Conservation (phyloP, 2,329 filamentous ascomycete genomes). For the Trichoderma sp. region DNA sequence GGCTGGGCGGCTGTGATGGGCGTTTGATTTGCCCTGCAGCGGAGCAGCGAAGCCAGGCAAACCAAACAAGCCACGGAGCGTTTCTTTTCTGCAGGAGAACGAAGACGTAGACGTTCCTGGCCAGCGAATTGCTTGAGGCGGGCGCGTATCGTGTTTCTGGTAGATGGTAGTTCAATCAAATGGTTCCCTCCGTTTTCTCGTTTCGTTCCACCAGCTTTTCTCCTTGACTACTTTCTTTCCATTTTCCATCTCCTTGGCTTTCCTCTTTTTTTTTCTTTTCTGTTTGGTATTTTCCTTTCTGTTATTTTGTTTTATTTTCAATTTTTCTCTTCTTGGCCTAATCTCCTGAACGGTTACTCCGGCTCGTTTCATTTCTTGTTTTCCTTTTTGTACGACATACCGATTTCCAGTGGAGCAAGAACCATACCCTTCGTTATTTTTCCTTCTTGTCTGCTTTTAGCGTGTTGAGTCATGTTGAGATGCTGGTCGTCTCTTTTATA, state of each 20-base stretch:
- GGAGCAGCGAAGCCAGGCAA: background rate
- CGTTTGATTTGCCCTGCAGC: slow-evolving; percentile 20
- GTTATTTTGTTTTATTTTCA: slow-evolving; percentile 27
- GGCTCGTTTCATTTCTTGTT: slow-evolving; percentile 5
- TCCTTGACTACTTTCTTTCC: slow-evolving; percentile 26
- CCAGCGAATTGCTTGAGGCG: background rate
- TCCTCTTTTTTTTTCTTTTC: background rate
- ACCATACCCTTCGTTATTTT: slow-evolving; percentile 15
- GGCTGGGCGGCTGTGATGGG: slow-evolving; percentile 20
- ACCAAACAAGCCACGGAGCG: background rate
- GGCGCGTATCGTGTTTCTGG: slow-evolving; percentile 18
- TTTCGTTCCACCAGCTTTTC: slow-evolving; percentile 13
- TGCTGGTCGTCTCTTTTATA: slow-evolving; percentile 39
- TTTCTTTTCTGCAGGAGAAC: background rate
- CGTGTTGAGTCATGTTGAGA: slow-evolving; percentile 40
- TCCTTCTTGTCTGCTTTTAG: background rate
- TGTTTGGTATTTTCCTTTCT: slow-evolving; percentile 2
- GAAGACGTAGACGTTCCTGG: background rate
- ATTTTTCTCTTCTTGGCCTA: background rate
- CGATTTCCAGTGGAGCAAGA: slow-evolving; percentile 4
- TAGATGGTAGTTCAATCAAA: slow-evolving; percentile 18
- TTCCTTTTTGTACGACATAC: slow-evolving; percentile 16
- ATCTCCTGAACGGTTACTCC: background rate
- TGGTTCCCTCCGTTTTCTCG: slow-evolving; percentile 8
- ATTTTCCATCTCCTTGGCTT: background rate